Conservation (phyloP, 2,329 filamentous ascomycete genomes). For the Hymenotorrendiella dingleyae region DNA sequence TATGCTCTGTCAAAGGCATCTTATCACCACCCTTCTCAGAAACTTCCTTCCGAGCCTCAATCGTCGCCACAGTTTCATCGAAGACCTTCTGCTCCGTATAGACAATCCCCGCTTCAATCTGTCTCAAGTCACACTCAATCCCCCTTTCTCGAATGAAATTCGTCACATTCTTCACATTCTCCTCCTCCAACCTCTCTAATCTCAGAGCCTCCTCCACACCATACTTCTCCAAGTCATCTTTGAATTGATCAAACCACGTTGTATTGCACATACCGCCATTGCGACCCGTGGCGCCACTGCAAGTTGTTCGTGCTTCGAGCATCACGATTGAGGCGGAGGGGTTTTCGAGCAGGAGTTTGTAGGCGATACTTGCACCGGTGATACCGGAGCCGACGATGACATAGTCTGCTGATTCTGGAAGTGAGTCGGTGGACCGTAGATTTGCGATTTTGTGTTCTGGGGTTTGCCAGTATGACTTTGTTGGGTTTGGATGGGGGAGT, state of each 20-base stretch:
- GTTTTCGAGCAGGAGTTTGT: constrained; percentile 24
- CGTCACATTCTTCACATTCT: constrained; percentile 47
- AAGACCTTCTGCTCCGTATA: constrained; percentile 29
- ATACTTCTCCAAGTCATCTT: constrained; percentile 12
- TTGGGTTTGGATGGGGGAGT: constrained; percentile 27
- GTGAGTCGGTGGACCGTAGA: constrained; percentile 25
- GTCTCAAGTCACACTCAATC: constrained; percentile 42
- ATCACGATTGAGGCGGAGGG: constrained; percentile 23
- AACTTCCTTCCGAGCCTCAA: constrained; percentile 36
- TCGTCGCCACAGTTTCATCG: constrained; percentile 24
- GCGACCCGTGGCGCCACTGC: constrained; percentile 29
- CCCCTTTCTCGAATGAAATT: constrained; percentile 41
- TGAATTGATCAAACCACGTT: constrained; percentile 20
- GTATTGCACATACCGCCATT: constrained; percentile 36
- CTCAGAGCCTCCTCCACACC: constrained; percentile 10
- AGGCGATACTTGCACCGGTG: constrained; percentile 15
- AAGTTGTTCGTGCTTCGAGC: constrained; percentile 26
- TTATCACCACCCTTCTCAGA: constrained; percentile 31
- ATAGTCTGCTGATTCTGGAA: constrained; percentile 12
- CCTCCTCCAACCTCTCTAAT: constrained; percentile 15
- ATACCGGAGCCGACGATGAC: constrained; percentile 19
- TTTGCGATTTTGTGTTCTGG: constrained; percentile 26
- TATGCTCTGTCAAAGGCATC: constrained; percentile 37
- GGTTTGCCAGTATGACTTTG: constrained; percentile 30
- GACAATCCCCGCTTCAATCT: constrained; percentile 29